These are phyloP conservation scores for Simmondsia chinensis DNA, from an alignment of 148 eudicot species.

Conservation along the genomic window DNA sequence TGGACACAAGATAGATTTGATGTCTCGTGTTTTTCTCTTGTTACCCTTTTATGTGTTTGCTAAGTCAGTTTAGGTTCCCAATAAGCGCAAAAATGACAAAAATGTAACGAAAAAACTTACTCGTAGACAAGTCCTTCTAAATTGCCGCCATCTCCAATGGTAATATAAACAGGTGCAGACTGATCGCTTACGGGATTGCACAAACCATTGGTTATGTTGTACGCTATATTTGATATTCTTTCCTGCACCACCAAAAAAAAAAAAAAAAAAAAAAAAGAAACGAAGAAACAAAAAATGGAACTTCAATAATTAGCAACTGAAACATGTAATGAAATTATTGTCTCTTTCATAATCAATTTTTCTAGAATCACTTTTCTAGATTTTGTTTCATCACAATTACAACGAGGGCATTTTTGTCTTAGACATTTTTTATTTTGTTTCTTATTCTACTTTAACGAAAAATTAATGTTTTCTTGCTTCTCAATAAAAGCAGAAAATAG, in stretches of 20 bases:
- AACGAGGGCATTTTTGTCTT: too few relatives aligned
- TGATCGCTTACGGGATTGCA: slow-evolving; percentile 47
- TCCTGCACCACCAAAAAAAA: slow-evolving; percentile 29
- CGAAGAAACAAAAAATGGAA: not conserved
- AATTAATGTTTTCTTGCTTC: too few relatives aligned
- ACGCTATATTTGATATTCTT: slow-evolving; percentile 66
- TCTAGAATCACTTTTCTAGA: too few relatives aligned
- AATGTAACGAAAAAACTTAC: slow-evolving; percentile 26
- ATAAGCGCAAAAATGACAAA: not conserved
- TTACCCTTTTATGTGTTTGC: not conserved
- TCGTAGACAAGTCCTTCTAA: slow-evolving; percentile 61
- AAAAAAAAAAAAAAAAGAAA: not conserved
- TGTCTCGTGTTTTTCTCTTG: too few relatives aligned
- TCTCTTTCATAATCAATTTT: too few relatives aligned
- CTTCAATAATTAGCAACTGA: not conserved
- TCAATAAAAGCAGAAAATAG: too few relatives aligned
- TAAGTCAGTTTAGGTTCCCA: not conserved
- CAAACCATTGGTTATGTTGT: slow-evolving; percentile 50
- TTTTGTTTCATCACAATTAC: too few relatives aligned
- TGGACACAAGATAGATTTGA: too few relatives aligned
- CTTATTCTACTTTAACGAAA: too few relatives aligned
- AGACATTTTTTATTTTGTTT: too few relatives aligned
- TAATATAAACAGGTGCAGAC: slow-evolving; percentile 80
- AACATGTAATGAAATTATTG: too few relatives aligned
- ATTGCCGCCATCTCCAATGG: slow-evolving; percentile 90